phyloP scores from a whole-genome alignment of 768 basidiomycete genomes.

The Austroboletus eburneus region DNA sequence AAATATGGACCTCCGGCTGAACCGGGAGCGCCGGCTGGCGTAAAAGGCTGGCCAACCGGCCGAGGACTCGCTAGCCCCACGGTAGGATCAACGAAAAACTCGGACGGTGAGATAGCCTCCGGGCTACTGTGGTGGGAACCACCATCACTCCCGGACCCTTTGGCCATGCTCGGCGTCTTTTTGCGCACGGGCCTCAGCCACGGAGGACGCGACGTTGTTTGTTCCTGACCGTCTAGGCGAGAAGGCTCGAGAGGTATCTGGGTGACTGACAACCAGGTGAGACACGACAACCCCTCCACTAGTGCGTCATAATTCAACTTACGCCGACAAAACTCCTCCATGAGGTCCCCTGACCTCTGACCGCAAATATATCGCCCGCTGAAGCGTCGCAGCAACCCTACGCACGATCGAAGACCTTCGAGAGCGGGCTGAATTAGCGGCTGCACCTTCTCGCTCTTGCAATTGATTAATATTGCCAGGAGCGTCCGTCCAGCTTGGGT shows the following conservation, averaged over 20 bases:
- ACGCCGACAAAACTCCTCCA: slow-evolving; percentile 94
- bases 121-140: slow-evolving; percentile 51
- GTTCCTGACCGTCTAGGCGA: slow-evolving; percentile 46
- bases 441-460: slow-evolving; percentile 74
- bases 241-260: slow-evolving; percentile 81
- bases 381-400: slow-evolving; percentile 82
- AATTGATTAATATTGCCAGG: slow-evolving; percentile 82
- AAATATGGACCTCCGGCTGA: slow-evolving; percentile 22
- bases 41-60: slow-evolving; percentile 17
- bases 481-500: slow-evolving; percentile 92
- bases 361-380: slow-evolving; percentile 92
- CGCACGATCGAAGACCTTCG: slow-evolving; percentile 83
- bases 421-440: slow-evolving; percentile 76
- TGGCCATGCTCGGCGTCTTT: slow-evolving; percentile 51
- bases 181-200: slow-evolving; percentile 90
- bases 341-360: slow-evolving; percentile 82
- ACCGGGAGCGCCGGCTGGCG: slow-evolving; percentile 17
- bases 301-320: slow-evolving; percentile 20
- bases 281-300: slow-evolving; percentile 1
- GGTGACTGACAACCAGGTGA: slow-evolving; percentile 48
- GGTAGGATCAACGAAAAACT: slow-evolving; percentile 54
- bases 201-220: slow-evolving; percentile 57
- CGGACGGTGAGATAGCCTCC: slow-evolving; percentile 60
- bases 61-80: slow-evolving; percentile 23
- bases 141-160: slow-evolving; percentile 42